phyloP scores from a whole-genome alignment of 257 asterid species.

The Primulina tabacum region DNA sequence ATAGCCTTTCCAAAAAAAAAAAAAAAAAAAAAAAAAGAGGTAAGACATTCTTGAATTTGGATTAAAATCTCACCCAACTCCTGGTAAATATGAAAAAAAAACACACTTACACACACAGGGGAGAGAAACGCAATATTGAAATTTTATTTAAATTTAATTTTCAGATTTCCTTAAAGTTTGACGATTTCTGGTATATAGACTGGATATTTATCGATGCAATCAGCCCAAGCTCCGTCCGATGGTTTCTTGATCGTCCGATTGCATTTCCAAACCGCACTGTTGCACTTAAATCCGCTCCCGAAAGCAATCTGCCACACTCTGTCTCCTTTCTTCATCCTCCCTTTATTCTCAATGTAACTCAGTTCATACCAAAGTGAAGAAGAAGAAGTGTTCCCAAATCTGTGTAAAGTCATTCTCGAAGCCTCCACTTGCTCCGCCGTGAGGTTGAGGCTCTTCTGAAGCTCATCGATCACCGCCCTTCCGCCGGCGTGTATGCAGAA shows the following conservation, averaged over 20 bases:
- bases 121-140: no score
- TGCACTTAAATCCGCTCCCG: constrained; percentile 61
- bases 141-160: no score
- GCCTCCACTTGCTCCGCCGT: constrained; percentile 67
- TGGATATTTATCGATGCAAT: constrained; percentile 50
- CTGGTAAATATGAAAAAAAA: no score
- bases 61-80: no score
- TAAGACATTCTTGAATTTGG: no score
- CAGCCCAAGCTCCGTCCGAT: constrained; percentile 48
- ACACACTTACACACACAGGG: no score
- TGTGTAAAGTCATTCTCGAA: constrained; percentile 56
- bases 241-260: constrained; percentile 41
- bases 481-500: constrained; percentile 79
- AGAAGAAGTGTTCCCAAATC: constrained; percentile 70
- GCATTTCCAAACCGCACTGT: constrained; percentile 51
- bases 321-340: constrained; percentile 65
- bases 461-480: constrained; percentile 70
- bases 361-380: constrained; percentile 70
- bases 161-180: constrained; percentile 25
- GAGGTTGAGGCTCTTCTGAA: constrained; percentile 49
- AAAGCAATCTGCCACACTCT: constrained; percentile 65
- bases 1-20: no score
- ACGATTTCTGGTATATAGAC: constrained; percentile 47
- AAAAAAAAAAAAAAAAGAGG: no score
- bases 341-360: constrained; percentile 66